Evolutionary conservation across 805 yeast genomes (phyloP).

Genomic region (Scheffersomyces amazonensis): DNA sequence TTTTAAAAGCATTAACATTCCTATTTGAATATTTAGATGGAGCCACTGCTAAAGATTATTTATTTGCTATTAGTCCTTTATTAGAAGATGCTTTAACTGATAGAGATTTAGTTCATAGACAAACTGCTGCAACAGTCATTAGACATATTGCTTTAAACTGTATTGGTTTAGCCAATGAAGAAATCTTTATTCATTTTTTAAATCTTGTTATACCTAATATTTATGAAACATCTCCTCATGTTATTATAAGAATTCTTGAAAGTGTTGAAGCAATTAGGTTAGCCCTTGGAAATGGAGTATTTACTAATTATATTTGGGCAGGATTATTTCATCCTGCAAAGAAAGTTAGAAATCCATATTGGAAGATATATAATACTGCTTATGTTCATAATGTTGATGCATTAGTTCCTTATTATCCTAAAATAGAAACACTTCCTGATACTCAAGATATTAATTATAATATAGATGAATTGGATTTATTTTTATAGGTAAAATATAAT

Average conservation of each 20-base stretch:
- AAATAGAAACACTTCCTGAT: conserved; percentile 31
- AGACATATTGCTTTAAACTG: conserved; percentile 80
- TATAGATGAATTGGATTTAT: conserved; percentile 52
- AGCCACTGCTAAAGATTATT: conserved; percentile 69
- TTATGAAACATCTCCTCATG: conserved; percentile 95
- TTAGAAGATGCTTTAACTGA: conserved; percentile 88
- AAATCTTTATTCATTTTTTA: conserved; percentile 74
- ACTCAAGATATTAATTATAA: conserved; percentile 19
- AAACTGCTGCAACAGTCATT: conserved; percentile 88
- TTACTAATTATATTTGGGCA: conserved; percentile 74
- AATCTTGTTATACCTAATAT: conserved; percentile 85
- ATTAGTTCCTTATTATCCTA: conserved; percentile 81
- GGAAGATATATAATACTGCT: conserved; percentile 77
- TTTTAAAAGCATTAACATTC: conserved; percentile 84
- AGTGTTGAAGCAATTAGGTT: conserved; percentile 70
- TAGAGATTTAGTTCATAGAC: conserved; percentile 89
- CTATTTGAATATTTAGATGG: conserved; percentile 90
- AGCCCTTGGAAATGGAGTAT: conserved; percentile 72
- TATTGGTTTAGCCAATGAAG: conserved; percentile 58
- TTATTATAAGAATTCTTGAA: conserved; percentile 75
- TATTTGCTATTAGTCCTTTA: conserved; percentile 75
- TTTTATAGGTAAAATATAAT: conserved; percentile 17
- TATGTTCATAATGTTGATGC: conserved; percentile 74
- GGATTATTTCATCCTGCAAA: conserved; percentile 94
- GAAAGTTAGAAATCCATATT: conserved; percentile 78